These are phyloP conservation scores for Cupressus sempervirens DNA, from an alignment of 75 land plant genomes.

Conservation along the genomic window DNA sequence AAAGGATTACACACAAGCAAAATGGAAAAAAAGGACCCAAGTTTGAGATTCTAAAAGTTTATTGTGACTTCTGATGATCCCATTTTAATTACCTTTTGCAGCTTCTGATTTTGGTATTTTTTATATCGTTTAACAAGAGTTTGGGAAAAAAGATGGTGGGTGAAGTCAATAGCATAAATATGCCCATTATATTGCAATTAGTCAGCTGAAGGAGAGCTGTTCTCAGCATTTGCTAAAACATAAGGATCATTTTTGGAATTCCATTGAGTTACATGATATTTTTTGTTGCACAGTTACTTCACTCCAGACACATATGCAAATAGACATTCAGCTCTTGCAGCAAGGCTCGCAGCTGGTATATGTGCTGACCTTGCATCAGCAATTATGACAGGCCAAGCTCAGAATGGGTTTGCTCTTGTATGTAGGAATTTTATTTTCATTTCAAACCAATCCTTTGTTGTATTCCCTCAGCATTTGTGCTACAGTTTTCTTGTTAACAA, in stretches of 20 bases:
- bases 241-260: not conserved
- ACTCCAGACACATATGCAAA: slow-evolving; percentile 96
- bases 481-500: slow-evolving; percentile 6
- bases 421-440: not conserved
- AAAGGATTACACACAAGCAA: not conserved
- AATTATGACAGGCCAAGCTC: slow-evolving; percentile 58
- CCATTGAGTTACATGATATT: not conserved
- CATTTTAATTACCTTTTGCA: not conserved
- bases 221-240: not conserved
- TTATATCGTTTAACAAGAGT: not conserved
- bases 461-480: not conserved
- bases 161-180: not conserved
- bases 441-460: slow-evolving; percentile 5
- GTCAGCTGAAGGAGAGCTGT: not conserved
- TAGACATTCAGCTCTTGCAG: slow-evolving; percentile 84
- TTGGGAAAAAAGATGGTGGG: not conserved
- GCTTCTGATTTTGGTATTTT: not conserved
- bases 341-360: slow-evolving; percentile 96
- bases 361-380: slow-evolving; percentile 85
- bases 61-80: not conserved
- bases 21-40: not conserved
- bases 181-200: not conserved
- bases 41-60: not conserved
- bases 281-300: slow-evolving; percentile 52
- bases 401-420: slow-evolving; percentile 96